A percentile compares a stretch with the other conserved stretches of the same genome.
Conservation (phyloP, 768 basidiomycete genomes). For the Tylopilus plumbeoviolaceoides region DNA sequence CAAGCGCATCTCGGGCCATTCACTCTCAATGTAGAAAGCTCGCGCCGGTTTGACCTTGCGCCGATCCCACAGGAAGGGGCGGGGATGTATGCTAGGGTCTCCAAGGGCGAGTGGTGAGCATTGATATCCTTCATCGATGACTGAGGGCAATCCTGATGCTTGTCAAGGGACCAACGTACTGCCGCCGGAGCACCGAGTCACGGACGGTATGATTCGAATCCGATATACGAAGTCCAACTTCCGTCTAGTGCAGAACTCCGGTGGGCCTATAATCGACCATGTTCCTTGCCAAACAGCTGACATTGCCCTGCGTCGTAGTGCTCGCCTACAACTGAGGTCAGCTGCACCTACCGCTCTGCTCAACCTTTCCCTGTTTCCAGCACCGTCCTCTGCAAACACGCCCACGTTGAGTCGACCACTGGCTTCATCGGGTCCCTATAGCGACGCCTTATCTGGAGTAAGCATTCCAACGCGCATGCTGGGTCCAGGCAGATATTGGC, state of each 20-base stretch:
- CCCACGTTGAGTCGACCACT: slow-evolving; percentile 39
- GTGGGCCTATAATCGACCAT: slow-evolving; percentile 30
- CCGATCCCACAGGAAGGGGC: slow-evolving; percentile 83
- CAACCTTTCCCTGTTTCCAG: slow-evolving; percentile 57
- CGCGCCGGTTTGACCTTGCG: slow-evolving; percentile 54
- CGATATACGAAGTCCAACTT: slow-evolving; percentile 59
- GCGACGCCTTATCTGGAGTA: slow-evolving; percentile 71
- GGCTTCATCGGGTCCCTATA: slow-evolving; percentile 76
- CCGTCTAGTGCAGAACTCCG: slow-evolving; percentile 50
- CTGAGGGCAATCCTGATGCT: neutral
- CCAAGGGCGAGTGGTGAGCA: slow-evolving; percentile 73
- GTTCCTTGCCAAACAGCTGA: neutral
- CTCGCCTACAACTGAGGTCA: slow-evolving; percentile 62
- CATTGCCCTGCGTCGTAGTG: slow-evolving; percentile 35
- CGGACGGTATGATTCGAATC: slow-evolving; percentile 62
- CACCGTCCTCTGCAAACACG: slow-evolving; percentile 11
- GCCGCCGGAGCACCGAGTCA: slow-evolving; percentile 71
- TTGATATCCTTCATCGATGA: neutral
- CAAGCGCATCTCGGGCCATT: slow-evolving; percentile 58
- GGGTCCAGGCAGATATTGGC: slow-evolving; percentile 59
- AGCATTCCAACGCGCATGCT: slow-evolving; percentile 50
- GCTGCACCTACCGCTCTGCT: slow-evolving; percentile 42
- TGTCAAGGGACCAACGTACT: slow-evolving; percentile 47
- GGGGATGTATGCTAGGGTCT: slow-evolving; percentile 74
- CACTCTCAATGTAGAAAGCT: slow-evolving; percentile 59